Evolutionary conservation across 2,329 filamentous ascomycete species (phyloP).

Genomic region (Akanthomyces dipterigenus): DNA sequence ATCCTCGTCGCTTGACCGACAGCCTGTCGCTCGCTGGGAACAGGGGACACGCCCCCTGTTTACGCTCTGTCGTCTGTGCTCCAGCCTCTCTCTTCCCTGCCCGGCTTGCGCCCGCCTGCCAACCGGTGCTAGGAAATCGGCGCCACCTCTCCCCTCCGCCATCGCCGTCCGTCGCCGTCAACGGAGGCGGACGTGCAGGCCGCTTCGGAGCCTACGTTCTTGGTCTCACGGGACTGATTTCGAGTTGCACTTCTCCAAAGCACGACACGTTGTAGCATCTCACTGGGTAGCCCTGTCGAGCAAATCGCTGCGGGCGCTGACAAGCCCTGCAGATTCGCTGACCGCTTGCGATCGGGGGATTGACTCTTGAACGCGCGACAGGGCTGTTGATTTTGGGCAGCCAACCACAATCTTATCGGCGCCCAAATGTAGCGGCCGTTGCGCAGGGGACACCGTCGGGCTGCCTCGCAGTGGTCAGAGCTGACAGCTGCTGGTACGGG

Average conservation of each 20-base stretch:
- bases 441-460: background rate
- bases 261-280: background rate
- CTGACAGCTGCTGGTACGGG: background rate
- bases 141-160: background rate
- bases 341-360: background rate
- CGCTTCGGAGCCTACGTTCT: background rate
- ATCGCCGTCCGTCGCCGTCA: constrained; percentile 5
- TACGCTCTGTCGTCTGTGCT: background rate
- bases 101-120: background rate
- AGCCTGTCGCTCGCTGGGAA: background rate
- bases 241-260: background rate
- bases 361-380: background rate
- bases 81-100: background rate
- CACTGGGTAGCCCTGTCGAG: background rate
- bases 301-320: background rate
- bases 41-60: background rate
- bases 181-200: background rate
- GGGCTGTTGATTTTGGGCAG: constrained; percentile 1
- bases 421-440: constrained; percentile 1
- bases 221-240: background rate
- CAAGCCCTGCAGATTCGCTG: background rate
- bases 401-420: background rate
- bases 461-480: background rate
- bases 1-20: constrained; percentile 4
- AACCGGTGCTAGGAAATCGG: background rate